A percentile compares a stretch with the other conserved stretches of the same genome.
phyloP scores from a whole-genome alignment of 2,329 filamentous ascomycete genomes.

The Westerdykella sp. region DNA sequence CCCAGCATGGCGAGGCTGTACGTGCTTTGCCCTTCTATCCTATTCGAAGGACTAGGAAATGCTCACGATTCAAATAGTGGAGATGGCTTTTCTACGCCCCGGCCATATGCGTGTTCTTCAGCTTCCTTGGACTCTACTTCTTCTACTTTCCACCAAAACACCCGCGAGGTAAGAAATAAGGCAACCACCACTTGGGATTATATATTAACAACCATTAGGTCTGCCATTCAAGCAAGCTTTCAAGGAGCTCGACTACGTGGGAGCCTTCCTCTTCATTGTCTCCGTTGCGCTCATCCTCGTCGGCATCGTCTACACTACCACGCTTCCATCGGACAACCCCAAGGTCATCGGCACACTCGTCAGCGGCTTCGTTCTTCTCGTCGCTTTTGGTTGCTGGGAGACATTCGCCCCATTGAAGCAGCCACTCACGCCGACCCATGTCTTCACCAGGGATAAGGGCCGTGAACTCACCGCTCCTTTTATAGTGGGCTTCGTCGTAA shows the following conservation, averaged over 20 bases:
- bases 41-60: neutral
- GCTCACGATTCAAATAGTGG: conserved; percentile 25
- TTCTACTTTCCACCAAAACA: conserved; percentile 39
- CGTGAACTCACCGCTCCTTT: conserved; percentile 46
- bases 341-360: conserved; percentile 30
- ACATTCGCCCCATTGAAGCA: conserved; percentile 23
- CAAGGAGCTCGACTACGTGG: conserved; percentile 28
- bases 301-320: conserved; percentile 32
- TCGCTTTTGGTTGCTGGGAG: conserved; percentile 29
- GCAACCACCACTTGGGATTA: neutral
- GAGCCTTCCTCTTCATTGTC: conserved; percentile 28
- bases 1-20: conserved; percentile 24
- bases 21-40: neutral
- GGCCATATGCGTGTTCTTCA: conserved; percentile 41
- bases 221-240: conserved; percentile 17
- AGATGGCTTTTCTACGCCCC: conserved; percentile 44
- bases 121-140: conserved; percentile 40
- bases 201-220: conserved; percentile 4
- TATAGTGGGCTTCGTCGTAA: conserved; percentile 43
- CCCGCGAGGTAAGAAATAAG: conserved; percentile 21
- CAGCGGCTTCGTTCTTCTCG: conserved; percentile 24
- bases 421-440: conserved; percentile 39
- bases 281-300: conserved; percentile 22
- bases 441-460: conserved; percentile 43
- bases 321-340: conserved; percentile 15